Conservation (phyloP, 2,329 filamentous ascomycete species). For the Stemphylium lycopersici region DNA sequence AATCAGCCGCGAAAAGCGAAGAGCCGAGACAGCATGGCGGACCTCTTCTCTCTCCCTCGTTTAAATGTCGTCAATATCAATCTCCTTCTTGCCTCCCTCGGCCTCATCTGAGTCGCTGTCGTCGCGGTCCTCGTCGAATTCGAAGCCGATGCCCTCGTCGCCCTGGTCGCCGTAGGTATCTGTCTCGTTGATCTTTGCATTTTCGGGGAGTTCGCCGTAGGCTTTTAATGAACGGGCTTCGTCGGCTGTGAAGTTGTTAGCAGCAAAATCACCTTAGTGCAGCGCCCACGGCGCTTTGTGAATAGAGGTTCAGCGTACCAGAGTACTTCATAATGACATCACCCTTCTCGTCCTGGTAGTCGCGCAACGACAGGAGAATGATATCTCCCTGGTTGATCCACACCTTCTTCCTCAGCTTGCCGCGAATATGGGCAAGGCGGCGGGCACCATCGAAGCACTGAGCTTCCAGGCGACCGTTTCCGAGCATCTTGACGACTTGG, state of each 20-base stretch:
- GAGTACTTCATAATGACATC: constrained; percentile 93
- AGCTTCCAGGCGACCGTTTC: constrained; percentile 91
- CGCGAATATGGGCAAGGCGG: constrained; percentile 83
- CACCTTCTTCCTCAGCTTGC: constrained; percentile 99
- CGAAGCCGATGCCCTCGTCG: constrained; percentile 93
- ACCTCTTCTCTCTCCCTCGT: constrained; percentile 16
- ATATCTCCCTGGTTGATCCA: constrained; percentile 96
- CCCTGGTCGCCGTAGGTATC: constrained; percentile 91
- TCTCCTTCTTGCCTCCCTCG: constrained; percentile 73
- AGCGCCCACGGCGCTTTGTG: neutral
- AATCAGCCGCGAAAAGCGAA: constrained; percentile 18
- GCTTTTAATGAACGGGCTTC: constrained; percentile 95
- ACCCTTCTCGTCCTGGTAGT: constrained; percentile 93
- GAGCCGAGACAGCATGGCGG: constrained; percentile 48
- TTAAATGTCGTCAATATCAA: constrained; percentile 95
- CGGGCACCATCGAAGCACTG: constrained; percentile 95
- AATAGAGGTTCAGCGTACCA: constrained; percentile 21
- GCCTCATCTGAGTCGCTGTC: constrained; percentile 60
- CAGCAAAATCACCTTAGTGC: constrained; percentile 68
- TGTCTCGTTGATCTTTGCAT: constrained; percentile 99
- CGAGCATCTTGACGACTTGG: constrained; percentile 93
- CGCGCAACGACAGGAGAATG: constrained; percentile 70
- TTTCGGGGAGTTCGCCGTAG: constrained; percentile 96
- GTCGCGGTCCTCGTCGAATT: constrained; percentile 91
- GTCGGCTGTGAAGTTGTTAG: constrained; percentile 80